Base-by-base conservation (phyloP, 495 filamentous ascomycete genomes). In the Annulohypoxylon maeteangense region DNA sequence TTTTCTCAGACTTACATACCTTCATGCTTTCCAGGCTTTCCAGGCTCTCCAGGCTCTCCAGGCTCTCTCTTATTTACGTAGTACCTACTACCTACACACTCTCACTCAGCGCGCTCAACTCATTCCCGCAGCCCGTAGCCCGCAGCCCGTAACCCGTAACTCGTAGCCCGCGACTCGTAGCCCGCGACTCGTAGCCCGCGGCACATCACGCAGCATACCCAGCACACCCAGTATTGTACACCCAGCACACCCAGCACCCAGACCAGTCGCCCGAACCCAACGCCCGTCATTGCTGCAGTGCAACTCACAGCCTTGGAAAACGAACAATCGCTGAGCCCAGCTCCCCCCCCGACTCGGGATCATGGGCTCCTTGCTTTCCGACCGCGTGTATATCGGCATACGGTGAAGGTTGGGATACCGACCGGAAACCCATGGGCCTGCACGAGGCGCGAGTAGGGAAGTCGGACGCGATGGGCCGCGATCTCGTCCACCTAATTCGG, bases 361-460 rank as follows among this genome's bases (percentile, higher is more conserved):
- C 65, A 73, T 73, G 70, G 70, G 70, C 70, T 73, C 65, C 65
- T 66, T 73, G 70, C 44, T 62, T 68, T 59, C 44, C 44, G 56
- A 66, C 50, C 48, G 47, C 62, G 70, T 58, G 40, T 66, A 58
- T 73, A 68, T 73, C 62, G 62, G 65, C 42, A 65, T 66, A 61
- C 65, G 70, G 70, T 66, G 62, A 73, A 69, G 47, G 62, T 62
- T 69, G 55, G 62, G 62, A 58, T 54, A 44, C 45, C 53, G 36
- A 62, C 61, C 45, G 57, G 50, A 66, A 62, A 29, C 57, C 56
- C 25, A 68, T 69, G 70, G 50, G 70, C 65, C 50, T 58, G 22
- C 57, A 61, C 48, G 62, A 63, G 62, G 56, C 62, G 62, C 48
- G 55, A 57, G 25, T 66, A 45, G 40, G 57, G 47, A 62, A 51